phyloP scores from a whole-genome alignment of 1,284 basidiomycete species.

The Irpex rosettiformis region DNA sequence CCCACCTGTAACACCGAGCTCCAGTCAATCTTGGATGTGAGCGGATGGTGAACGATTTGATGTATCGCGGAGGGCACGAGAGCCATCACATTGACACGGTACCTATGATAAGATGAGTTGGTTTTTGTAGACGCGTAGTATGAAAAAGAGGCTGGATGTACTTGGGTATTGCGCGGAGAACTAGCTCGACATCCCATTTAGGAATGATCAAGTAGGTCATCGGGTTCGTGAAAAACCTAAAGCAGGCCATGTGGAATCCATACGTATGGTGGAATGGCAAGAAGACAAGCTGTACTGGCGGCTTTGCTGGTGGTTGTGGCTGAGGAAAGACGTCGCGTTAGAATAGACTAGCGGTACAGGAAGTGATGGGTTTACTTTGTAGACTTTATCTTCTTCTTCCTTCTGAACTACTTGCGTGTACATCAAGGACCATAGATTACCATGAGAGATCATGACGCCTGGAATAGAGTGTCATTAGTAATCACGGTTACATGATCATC shows the following conservation, averaged over 20 bases:
- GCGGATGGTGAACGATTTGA: slow-evolving; percentile 5
- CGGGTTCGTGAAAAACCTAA: slow-evolving; percentile 44
- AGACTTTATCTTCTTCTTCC: slow-evolving; percentile 26
- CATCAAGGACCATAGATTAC: slow-evolving; percentile 55
- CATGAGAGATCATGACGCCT: slow-evolving; percentile 78
- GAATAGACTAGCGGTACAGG: too few relatives aligned
- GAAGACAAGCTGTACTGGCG: slow-evolving; percentile 49
- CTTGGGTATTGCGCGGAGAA: slow-evolving; percentile 41
- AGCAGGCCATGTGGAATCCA: slow-evolving; percentile 52
- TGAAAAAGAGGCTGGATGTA: slow-evolving; percentile 22
- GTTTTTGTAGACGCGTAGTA: background rate
- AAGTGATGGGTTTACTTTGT: slow-evolving; percentile 31
- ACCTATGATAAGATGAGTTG: slow-evolving; percentile 32
- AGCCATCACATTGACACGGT: slow-evolving; percentile 44
- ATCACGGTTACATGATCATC: background rate
- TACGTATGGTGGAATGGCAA: slow-evolving; percentile 70
- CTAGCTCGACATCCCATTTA: slow-evolving; percentile 54
- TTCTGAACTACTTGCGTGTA: slow-evolving; percentile 33
- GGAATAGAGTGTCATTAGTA: background rate
- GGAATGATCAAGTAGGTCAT: slow-evolving; percentile 52
- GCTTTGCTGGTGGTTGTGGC: slow-evolving; percentile 39
- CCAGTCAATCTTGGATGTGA: slow-evolving; percentile 55
- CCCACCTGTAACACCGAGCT: slow-evolving; percentile 43
- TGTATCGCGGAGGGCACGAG: slow-evolving; percentile 61
- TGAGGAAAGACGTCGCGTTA: too few relatives aligned